Evolutionary conservation across 345 rosid species (phyloP), one percentile per base, ranked within the genome.

Genomic region (Stellera chamaejasme): DNA sequence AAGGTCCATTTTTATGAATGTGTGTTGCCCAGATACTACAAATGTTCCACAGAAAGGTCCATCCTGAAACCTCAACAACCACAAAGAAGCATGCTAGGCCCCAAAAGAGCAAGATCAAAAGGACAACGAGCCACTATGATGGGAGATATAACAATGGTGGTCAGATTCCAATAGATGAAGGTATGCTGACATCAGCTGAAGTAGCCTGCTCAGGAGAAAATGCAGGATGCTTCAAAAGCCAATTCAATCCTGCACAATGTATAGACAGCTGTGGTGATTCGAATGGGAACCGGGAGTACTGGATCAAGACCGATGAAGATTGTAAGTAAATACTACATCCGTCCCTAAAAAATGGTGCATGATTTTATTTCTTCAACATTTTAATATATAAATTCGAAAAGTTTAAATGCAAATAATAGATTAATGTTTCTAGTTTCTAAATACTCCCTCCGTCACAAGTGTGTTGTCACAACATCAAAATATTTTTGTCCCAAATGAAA

Each of bases 261-360:
- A 62, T 52, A 41, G 55, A 69, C 49, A 61, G 55, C 11, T 72
- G 73, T 61, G 67, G 68, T 58, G 88, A 79, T 39, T 75, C 88
- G 23, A 82, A 74, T 45, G 86, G 76, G 32, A 82, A 77, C 76
- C 70, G 80, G 70, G 95, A 87, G 71, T 78, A 71, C 73, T 87
- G 95, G 95, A 80, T 84, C 74, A 87, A 75, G 65, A 81, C 95
- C 46, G 95, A 87, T 25, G 88, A 86, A 51, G 86, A 87, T 55
- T 87, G 95, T 87, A 83, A 81, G 95, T 79, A 74, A 15, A 32
- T 19, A 19, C 23, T 19, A 19, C 23, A 0, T 19, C 23, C 23
- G 23, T 19, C 23, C 23, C 23, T 19, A 19, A 19, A 19, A 19
- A 19, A 19, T 19, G 23, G 23, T 19, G 23, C 23, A 19, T 19